These are phyloP conservation scores for Lachnellula hyalina DNA, from an alignment of 2,329 filamentous ascomycete species.

Conservation along the genomic window DNA sequence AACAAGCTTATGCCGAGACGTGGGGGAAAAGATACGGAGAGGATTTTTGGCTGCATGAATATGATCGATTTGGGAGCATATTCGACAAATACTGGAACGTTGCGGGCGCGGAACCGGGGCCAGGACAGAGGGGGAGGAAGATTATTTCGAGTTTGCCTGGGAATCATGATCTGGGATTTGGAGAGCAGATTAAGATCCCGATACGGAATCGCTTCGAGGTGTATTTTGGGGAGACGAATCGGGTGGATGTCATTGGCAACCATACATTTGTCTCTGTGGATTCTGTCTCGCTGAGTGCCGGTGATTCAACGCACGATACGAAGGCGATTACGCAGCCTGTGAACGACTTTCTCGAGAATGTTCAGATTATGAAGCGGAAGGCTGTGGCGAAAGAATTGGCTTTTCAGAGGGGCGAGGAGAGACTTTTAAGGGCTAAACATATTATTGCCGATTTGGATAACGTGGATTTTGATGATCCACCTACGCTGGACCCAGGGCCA, in stretches of 20 bases:
- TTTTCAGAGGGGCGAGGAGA: constrained; percentile 52
- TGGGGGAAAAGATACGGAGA: constrained; percentile 75
- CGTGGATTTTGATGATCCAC: constrained; percentile 33
- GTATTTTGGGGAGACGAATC: constrained; percentile 88
- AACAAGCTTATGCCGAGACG: constrained; percentile 52
- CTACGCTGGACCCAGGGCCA: constrained; percentile 39
- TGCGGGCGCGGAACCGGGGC: constrained; percentile 47
- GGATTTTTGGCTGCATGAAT: constrained; percentile 81
- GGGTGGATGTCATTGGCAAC: constrained; percentile 87
- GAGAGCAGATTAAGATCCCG: constrained; percentile 71
- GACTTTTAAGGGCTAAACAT: constrained; percentile 53
- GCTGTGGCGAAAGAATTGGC: constrained; percentile 65
- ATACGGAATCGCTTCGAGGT: constrained; percentile 79
- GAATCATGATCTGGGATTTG: constrained; percentile 94
- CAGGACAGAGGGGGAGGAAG: constrained; percentile 64
- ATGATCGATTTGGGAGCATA: constrained; percentile 76
- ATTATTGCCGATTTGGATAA: constrained; percentile 47
- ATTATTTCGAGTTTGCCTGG: constrained; percentile 83
- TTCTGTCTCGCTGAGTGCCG: constrained; percentile 78
- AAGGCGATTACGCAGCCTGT: constrained; percentile 70
- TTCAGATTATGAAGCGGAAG: constrained; percentile 60
- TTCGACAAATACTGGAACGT: constrained; percentile 69
- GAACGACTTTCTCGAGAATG: constrained; percentile 66
- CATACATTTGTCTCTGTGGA: constrained; percentile 94
- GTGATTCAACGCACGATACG: constrained; percentile 43